Conservation (phyloP, 345 rosid species). For the Alliaria petiolata region DNA sequence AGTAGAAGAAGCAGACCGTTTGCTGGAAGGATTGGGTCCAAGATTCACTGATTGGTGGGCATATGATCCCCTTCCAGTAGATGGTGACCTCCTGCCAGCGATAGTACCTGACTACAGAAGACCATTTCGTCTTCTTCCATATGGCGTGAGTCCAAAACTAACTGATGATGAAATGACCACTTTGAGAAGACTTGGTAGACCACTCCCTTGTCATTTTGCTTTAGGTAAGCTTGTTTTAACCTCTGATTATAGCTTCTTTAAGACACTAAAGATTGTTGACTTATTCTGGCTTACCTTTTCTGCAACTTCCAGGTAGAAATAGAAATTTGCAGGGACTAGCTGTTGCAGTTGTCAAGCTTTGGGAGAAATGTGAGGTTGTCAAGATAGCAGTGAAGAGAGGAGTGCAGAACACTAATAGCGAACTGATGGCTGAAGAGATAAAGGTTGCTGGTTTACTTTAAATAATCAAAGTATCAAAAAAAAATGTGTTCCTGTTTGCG, state of each 20-base stretch:
- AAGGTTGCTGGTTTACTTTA: constrained; percentile 47
- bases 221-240: constrained; percentile 45
- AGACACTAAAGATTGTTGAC: background rate
- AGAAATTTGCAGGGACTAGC: constrained; percentile 88
- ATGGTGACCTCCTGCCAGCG: constrained; percentile 90
- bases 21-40: constrained; percentile 89
- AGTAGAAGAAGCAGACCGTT: constrained; percentile 67
- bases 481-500: background rate
- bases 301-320: constrained; percentile 64
- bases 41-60: constrained; percentile 96
- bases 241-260: background rate
- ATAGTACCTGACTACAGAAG: constrained; percentile 66
- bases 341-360: constrained; percentile 72
- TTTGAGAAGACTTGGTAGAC: constrained; percentile 80
- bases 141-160: constrained; percentile 67
- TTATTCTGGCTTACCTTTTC: constrained; percentile 15
- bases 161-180: constrained; percentile 95
- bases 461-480: background rate
- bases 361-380: constrained; percentile 97
- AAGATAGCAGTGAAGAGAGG: constrained; percentile 96
- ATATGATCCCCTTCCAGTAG: constrained; percentile 86
- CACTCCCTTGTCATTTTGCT: constrained; percentile 90
- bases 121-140: constrained; percentile 96
- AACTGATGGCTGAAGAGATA: constrained; percentile 84
- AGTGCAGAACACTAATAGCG: constrained; percentile 68